phyloP scores from a whole-genome alignment of 306 rosid genomes.

The Coriaria nepalensis region DNA sequence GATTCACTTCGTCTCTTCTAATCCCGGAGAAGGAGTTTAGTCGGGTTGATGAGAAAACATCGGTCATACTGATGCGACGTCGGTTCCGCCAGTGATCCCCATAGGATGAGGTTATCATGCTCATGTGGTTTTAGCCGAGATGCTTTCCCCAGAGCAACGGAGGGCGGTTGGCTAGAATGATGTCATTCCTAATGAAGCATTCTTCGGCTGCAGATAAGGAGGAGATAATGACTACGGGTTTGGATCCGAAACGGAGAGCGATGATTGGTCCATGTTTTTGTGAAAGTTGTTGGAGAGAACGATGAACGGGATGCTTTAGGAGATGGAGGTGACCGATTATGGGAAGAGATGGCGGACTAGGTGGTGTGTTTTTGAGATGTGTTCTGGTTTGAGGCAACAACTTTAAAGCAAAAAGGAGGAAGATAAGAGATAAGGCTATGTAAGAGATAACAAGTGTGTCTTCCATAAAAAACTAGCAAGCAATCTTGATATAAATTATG shows the following conservation, averaged over 20 bases:
- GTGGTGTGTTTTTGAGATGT: background rate
- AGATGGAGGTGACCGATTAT: slow-evolving; percentile 6
- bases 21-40: background rate
- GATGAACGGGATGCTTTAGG: background rate
- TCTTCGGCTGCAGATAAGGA: background rate
- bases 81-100: slow-evolving; percentile 2
- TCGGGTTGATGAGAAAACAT: background rate
- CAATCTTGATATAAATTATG: too few species aligned
- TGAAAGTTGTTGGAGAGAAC: background rate
- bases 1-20: background rate
- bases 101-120: background rate
- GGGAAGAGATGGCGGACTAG: slow-evolving; percentile 1
- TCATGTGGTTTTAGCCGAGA: background rate
- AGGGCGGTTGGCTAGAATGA: slow-evolving; percentile 1
- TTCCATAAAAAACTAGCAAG: too few species aligned
- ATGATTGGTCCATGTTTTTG: background rate
- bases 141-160: background rate
- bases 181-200: background rate
- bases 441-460: background rate
- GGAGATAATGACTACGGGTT: background rate
- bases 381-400: background rate
- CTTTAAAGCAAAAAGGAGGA: slow-evolving; percentile 4
- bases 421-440: background rate
- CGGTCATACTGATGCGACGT: background rate
- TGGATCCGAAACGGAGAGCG: background rate